phyloP scores from a whole-genome alignment of 2,329 filamentous ascomycete genomes.

The Fusarium sp. region DNA sequence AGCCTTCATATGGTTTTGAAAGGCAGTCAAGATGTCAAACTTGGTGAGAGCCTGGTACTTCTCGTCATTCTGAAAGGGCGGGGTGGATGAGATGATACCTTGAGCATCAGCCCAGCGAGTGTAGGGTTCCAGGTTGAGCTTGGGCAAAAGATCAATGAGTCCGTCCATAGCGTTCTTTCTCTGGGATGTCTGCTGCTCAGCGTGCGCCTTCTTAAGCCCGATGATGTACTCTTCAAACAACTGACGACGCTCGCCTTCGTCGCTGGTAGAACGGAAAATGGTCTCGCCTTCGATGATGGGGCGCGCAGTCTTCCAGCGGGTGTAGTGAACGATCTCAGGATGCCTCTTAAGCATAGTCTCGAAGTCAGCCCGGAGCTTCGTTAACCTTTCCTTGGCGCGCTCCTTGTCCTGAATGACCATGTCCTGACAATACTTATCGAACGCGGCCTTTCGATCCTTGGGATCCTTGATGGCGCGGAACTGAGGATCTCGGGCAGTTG shows the following conservation, averaged over 20 bases:
- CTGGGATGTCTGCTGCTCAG: slow-evolving; percentile 77
- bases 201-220: slow-evolving; percentile 83
- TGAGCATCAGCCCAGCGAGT: slow-evolving; percentile 95
- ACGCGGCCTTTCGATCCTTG: slow-evolving; percentile 88
- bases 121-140: slow-evolving; percentile 88
- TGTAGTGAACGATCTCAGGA: slow-evolving; percentile 96
- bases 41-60: slow-evolving; percentile 89
- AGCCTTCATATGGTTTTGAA: slow-evolving; percentile 94
- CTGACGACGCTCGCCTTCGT: slow-evolving; percentile 87
- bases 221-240: slow-evolving; percentile 94
- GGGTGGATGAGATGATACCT: slow-evolving; percentile 80
- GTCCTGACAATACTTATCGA: slow-evolving; percentile 95
- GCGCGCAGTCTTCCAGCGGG: slow-evolving; percentile 94
- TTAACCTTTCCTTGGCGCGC: slow-evolving; percentile 89
- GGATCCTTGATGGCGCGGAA: slow-evolving; percentile 95
- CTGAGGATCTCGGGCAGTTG: slow-evolving; percentile 89
- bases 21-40: slow-evolving; percentile 90
- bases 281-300: slow-evolving; percentile 96
- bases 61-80: slow-evolving; percentile 81
- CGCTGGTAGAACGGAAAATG: slow-evolving; percentile 90
- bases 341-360: slow-evolving; percentile 95
- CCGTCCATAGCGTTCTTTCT: slow-evolving; percentile 88
- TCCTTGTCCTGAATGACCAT: slow-evolving; percentile 93
- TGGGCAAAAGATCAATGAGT: slow-evolving; percentile 80
- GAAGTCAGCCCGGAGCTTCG: slow-evolving; percentile 94